Base-by-base conservation (phyloP, 768 basidiomycete species). In the Sarcomyxa edulis region DNA sequence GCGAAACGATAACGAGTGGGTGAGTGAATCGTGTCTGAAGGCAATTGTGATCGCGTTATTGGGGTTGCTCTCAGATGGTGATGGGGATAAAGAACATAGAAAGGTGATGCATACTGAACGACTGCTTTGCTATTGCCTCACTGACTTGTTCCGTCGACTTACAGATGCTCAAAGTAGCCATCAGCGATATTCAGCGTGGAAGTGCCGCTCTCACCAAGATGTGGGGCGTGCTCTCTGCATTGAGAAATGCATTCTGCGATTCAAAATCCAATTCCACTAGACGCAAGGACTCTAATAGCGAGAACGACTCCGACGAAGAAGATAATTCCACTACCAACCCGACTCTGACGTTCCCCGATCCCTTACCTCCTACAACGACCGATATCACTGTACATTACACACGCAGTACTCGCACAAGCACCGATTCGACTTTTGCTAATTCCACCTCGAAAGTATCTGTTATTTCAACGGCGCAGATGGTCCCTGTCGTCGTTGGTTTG, bases 401-500 rank as follows among this genome's bases (percentile, higher is more conserved):
- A 14, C 76, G 83, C 32, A 72, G 66, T 30, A 62, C 58, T 37
- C 62, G 63, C 4, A 62, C 61, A 25, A 54, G 60, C 11, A 52
- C 54, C 9, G 55, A 55, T 25, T 44, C 48, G 18, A 40, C 48
- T 15, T n/a, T n/a, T n/a, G n/a, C n/a, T n/a, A n/a, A n/a, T n/a
- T n/a, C n/a, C n/a, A n/a, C n/a, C n/a, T n/a, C n/a, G n/a, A n/a
- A n/a, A n/a, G 52, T 14, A 40, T 16, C 43, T 44, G 69, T 68
- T 49, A 55, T 61, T 4, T 53, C 51, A 14, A 63, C 83, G 1
- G 69, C 69, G 4, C 87, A 88, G 48, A 66, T 90, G 48, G 62
- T 90, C 10, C 85, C 86, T 11, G 68, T 84, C 15, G 50, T 89
- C 20, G 44, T 68, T 6, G 69, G 74, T 3, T 62, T 91, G n/a